These are phyloP conservation scores for Albophoma yamanashiensis DNA, from an alignment of 2,329 filamentous ascomycete species.

Conservation along the genomic window DNA sequence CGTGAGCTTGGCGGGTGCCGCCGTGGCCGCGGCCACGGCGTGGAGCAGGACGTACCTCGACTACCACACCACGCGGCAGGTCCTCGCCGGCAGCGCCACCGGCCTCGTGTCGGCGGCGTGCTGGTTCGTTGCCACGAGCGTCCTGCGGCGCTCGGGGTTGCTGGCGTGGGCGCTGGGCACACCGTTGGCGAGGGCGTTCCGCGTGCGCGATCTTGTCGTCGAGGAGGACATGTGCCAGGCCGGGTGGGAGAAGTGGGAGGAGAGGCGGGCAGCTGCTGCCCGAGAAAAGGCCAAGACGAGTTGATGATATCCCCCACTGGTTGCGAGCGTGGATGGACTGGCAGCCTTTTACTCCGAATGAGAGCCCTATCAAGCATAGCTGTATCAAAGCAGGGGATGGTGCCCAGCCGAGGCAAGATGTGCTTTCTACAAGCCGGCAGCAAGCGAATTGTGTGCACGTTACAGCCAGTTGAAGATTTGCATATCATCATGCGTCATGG, in stretches of 20 bases:
- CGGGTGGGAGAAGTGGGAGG: constrained; percentile 89
- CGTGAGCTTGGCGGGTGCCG: constrained; percentile 43
- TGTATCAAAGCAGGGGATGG: not conserved
- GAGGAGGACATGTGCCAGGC: constrained; percentile 84
- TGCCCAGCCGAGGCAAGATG: not conserved
- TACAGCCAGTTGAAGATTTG: not conserved
- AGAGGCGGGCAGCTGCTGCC: constrained; percentile 25
- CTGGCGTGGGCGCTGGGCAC: constrained; percentile 63
- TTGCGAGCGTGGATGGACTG: not conserved
- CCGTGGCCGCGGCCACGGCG: constrained; percentile 58
- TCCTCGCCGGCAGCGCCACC: constrained; percentile 65
- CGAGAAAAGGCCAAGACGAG: constrained; percentile 21
- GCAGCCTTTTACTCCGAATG: not conserved
- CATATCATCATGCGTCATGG: not conserved
- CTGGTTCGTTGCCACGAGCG: constrained; percentile 70
- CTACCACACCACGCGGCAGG: constrained; percentile 85
- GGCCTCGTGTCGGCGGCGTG: constrained; percentile 59
- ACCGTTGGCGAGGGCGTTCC: constrained; percentile 51
- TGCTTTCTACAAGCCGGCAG: not conserved
- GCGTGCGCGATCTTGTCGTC: constrained; percentile 74
- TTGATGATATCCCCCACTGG: not conserved
- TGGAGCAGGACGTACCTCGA: constrained; percentile 80
- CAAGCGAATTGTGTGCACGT: not conserved
- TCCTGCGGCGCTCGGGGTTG: constrained; percentile 55
- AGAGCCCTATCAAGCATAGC: not conserved